Evolutionary conservation across 371 early-diverging fungal genomes (phyloP), one percentile per base, ranked within the genome.

Genomic region (Syncephalastrum contaminatum): DNA sequence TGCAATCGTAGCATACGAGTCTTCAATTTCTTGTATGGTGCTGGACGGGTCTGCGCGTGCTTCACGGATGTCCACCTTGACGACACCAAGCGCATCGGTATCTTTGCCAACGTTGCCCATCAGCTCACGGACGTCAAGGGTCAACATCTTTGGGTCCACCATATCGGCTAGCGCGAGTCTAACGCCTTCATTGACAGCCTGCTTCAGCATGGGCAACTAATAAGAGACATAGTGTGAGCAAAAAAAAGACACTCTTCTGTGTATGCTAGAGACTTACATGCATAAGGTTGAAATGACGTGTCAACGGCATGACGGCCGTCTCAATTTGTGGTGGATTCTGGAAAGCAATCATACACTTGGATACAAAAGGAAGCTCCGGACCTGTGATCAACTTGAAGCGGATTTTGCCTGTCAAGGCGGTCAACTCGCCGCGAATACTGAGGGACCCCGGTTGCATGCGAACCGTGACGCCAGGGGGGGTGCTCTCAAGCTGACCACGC

Each of bases 91-190:
- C 16, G 76, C 72, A 16, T 55, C 44, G n/a, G 69, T 70, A 49
- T 75, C 76, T 40, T 66, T 47, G 25, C 55, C 43, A 39, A 60
- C 60, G 3, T 58, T 56, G 24, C 70, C 76, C 30, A 75, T 48
- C 13, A 75, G 39, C 2, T 67, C 60, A 24, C 58, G 64, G 0
- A 75, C 46, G 52, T 75, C 75, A 21, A 75, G 41, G 0, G 75
- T 75, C 65, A 75, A 56, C 30, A 70, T 72, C 59, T 71, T 75
- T 10, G 75, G 75, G 54, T 75, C 75, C 0, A 75, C 72, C 20
- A 75, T 43, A 46, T 70, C 72, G 18, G 70, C 70, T 53, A 72
- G 60, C 4, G 70, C 75, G 0, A 72, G 50, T 15, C 63, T 60
- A 2, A 75, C 49, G 7, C 70, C 72, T 60, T 75, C 68, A 48